Evolutionary conservation across 306 rosid genomes (phyloP).

Genomic region (Vigna angularis): DNA sequence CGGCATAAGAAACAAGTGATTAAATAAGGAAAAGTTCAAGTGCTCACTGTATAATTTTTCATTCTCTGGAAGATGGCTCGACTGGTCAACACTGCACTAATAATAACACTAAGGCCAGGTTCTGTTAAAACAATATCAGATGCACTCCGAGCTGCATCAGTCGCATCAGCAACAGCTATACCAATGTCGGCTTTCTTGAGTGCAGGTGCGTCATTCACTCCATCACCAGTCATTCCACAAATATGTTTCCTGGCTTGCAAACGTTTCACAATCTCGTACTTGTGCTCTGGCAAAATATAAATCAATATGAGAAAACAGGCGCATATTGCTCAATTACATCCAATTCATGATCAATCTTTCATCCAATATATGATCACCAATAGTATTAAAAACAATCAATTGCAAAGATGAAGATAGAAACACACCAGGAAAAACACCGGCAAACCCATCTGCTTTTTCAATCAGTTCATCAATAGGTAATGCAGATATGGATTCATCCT

Average conservation of each 20-base stretch:
- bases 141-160: slow-evolving; percentile 97
- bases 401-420: slow-evolving; percentile 1
- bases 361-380: neutral
- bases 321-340: neutral
- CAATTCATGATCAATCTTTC: neutral
- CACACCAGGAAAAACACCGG: slow-evolving; percentile 93
- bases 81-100: slow-evolving; percentile 93
- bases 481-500: slow-evolving; percentile 80
- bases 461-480: slow-evolving; percentile 86
- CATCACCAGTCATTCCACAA: slow-evolving; percentile 97
- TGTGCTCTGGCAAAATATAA: slow-evolving; percentile 69
- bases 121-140: slow-evolving; percentile 94
- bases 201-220: slow-evolving; percentile 96
- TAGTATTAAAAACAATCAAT: slow-evolving; percentile 6
- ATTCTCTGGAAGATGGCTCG: slow-evolving; percentile 93
- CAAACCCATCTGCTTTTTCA: slow-evolving; percentile 94
- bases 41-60: slow-evolving; percentile 91
- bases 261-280: slow-evolving; percentile 93
- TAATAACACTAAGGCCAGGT: slow-evolving; percentile 94
- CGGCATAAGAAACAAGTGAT: slow-evolving; percentile 11
- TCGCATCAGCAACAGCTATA: slow-evolving; percentile 96
- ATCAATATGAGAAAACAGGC: slow-evolving; percentile 26
- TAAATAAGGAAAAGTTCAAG: neutral
- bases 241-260: slow-evolving; percentile 95
- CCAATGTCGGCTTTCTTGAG: slow-evolving; percentile 95